Evolutionary conservation across 1,284 basidiomycete species (phyloP), one percentile per base, ranked within the genome.

Genomic region (Papiliotrema flavescens): DNA sequence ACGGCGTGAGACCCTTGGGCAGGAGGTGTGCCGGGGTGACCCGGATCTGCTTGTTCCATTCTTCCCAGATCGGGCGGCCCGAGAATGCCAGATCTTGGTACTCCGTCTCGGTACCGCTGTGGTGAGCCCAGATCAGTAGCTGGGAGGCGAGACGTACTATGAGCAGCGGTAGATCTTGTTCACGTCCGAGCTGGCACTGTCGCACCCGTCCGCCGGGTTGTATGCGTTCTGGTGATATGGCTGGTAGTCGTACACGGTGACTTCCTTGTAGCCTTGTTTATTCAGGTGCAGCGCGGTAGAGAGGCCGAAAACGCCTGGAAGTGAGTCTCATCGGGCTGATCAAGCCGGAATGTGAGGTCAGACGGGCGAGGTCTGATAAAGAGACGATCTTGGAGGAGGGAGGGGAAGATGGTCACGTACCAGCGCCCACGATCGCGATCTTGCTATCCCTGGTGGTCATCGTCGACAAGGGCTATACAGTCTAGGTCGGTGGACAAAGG

Each of bases 101-200:
- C 22, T 55, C 53, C 7, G 47, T 53, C 44, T 57, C 55, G 37
- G 52, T 34, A 8, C 57, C 57, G 44, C 55, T 57, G 55, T 32
- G 28, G 28, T 32, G 28, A 32, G 28, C 28, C 5, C 11, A 32
- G 28, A 5, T 32, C 6, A 32, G 11, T 7, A 24, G 23, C 15
- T 20, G 34, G 35, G 22, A 20, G 5, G 43, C 5, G 11, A 39
- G 7, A 46, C 53, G 36, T 47, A 56, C 51, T 62, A 62, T 15
- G 52, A 45, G 40, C 55, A 56, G 4, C 61, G 55, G 41, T 55
- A 63, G 39, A 63, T 56, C 56, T 63, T 63, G 61, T 63, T 63
- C 11, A 56, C 51, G 40, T 63, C 61, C 11, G 61, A 37, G 23
- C 51, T 55, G 0, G 61, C 61, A 19, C 49, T 49, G 37, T 63